Conservation (phyloP, 1,139 yeast species). For the Yamadazyma jaroonii region DNA sequence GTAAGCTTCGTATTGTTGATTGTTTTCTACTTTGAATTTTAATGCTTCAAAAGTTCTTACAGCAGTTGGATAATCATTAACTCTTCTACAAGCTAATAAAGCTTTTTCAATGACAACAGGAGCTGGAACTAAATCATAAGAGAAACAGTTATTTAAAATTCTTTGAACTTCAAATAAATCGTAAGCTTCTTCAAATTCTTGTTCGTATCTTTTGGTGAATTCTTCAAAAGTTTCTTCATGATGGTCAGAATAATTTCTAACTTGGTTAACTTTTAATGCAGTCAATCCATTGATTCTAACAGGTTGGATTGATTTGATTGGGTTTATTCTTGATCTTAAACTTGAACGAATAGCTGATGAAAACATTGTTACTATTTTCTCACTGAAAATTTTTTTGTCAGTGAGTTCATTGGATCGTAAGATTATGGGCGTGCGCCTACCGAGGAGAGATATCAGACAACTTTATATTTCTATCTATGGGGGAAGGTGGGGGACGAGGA, state of each 20-base stretch:
- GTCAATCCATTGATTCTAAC: not conserved
- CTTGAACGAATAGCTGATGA: slow-evolving; percentile 53
- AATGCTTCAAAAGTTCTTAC: slow-evolving; percentile 96
- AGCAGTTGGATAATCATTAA: slow-evolving; percentile 97
- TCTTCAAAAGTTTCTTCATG: slow-evolving; percentile 93
- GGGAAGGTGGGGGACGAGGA: not conserved
- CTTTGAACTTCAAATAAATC: slow-evolving; percentile 95
- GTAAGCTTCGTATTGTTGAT: slow-evolving; percentile 91
- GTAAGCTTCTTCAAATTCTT: slow-evolving; percentile 96
- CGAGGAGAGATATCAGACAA: not conserved
- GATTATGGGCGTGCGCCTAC: slow-evolving; percentile 8
- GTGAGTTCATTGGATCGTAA: slow-evolving; percentile 18
- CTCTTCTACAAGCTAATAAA: slow-evolving; percentile 97
- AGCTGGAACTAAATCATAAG: slow-evolving; percentile 97
- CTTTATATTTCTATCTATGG: not conserved
- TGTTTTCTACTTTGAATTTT: slow-evolving; percentile 92
- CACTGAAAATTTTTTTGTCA: slow-evolving; percentile 9
- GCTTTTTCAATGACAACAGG: slow-evolving; percentile 96
- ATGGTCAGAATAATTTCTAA: slow-evolving; percentile 70
- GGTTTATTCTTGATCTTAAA: slow-evolving; percentile 36
- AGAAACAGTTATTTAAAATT: slow-evolving; percentile 89
- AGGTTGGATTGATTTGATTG: slow-evolving; percentile 12
- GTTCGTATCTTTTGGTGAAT: slow-evolving; percentile 89
- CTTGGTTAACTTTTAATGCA: slow-evolving; percentile 13
- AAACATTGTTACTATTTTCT: slow-evolving; percentile 31